Base-by-base conservation (phyloP, 2,329 filamentous ascomycete species). In the Claviceps quebecensis region DNA sequence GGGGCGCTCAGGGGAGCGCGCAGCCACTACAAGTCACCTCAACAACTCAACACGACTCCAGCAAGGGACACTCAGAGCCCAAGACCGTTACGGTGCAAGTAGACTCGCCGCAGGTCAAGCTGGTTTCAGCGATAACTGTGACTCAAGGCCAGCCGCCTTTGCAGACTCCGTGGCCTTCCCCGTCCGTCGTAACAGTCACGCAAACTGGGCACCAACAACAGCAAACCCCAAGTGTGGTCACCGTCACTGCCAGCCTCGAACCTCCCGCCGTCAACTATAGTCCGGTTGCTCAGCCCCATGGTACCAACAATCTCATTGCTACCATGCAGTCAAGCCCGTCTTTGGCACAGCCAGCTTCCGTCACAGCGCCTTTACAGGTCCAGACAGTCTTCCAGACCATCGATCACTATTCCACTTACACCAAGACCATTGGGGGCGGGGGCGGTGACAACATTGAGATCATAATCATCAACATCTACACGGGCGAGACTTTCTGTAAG, bases 391-490 rank as follows among this genome's bases (percentile, higher is more conserved):
- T 55, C 0, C 39, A 53, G n/a, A 55, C 23, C 38, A 34, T 48
- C 16, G 53, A 52, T 23, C 54, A 59, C 26, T 60, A 57, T 49
- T 53, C 45, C 26, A 63, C 62, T 2, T 48, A 61, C 14, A 58
- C 59, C 16, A 54, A 58, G 29, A 61, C 58, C 8, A 56, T 60
- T 7, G 50, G 40, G 29, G 56, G 56, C 16, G 57, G 56, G 8
- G 54, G 54, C 2, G 57, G 54, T 14, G 50, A 62, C 49, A 62
- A 64, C 17, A 59, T 67, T 26, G 60, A 67, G 41, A 58, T 65
- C 43, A 61, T 60, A 53, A 57, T 65, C 43, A 60, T 64, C 47
- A 59, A 67, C 51, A 59, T 60, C 38, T 56, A 56, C 52, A 65
- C 61, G 7, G 64, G 65, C 34, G 56, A 63, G 48, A 57, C 56